These are phyloP conservation scores for Rhizoctonia solani DNA, from an alignment of 1,284 basidiomycete genomes.

Conservation along the genomic window DNA sequence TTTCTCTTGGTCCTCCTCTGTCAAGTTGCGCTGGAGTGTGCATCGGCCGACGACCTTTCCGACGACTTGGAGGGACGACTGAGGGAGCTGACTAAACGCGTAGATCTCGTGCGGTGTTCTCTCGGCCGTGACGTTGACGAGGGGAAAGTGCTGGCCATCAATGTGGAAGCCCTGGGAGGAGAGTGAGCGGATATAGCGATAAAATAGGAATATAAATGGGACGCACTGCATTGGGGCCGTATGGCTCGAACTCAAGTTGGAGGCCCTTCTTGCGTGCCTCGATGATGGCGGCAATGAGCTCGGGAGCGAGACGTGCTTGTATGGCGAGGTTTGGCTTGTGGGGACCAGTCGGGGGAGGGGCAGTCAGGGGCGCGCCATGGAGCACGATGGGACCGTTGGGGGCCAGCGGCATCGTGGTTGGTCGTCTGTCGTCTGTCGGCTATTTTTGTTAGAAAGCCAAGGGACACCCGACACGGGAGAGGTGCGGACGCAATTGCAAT, in stretches of 20 bases:
- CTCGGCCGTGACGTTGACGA: constrained; percentile 19
- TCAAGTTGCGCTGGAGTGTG: constrained; percentile 19
- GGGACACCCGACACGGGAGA: too few relatives aligned
- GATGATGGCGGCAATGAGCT: constrained; percentile 29
- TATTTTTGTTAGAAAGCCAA: neutral
- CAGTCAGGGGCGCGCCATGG: constrained; percentile 23
- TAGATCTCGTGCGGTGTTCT: constrained; percentile 29
- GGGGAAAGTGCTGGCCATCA: constrained; percentile 31
- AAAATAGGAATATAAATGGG: neutral
- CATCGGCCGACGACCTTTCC: constrained; percentile 28
- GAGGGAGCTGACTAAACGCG: constrained; percentile 11
- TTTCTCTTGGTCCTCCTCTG: constrained; percentile 28
- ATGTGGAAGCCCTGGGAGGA: constrained; percentile 24
- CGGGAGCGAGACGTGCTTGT: constrained; percentile 16
- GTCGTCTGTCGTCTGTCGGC: too few relatives aligned
- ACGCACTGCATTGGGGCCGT: constrained; percentile 26
- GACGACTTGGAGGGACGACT: constrained; percentile 23
- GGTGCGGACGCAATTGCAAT: too few relatives aligned
- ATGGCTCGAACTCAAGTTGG: constrained; percentile 25
- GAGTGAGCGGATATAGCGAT: neutral
- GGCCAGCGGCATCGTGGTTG: constrained; percentile 13
- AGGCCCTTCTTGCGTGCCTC: constrained; percentile 31
- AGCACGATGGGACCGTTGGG: constrained; percentile 21
- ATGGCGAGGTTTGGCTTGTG: constrained; percentile 27
- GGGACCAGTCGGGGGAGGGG: constrained; percentile 22